These are phyloP conservation scores for Metschnikowia orientalis DNA, from an alignment of 805 yeast species.

Conservation along the genomic window DNA sequence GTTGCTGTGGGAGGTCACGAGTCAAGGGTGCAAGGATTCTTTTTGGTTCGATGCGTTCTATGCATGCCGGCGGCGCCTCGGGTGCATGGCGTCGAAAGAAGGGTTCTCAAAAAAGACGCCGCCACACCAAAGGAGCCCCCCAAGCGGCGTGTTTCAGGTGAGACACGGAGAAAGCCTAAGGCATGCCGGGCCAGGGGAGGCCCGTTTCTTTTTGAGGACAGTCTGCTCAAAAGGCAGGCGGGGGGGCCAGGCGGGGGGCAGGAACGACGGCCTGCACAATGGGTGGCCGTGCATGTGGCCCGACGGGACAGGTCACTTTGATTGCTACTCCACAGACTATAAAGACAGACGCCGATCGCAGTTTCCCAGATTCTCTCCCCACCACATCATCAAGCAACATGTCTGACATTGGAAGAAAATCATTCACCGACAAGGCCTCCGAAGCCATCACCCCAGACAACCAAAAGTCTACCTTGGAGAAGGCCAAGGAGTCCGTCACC, in stretches of 20 bases:
- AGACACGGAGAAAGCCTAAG: no score
- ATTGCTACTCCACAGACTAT: conserved; percentile 8
- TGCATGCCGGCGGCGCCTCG: no score
- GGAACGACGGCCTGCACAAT: conserved; percentile 4
- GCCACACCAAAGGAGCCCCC: no score
- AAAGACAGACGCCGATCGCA: conserved; percentile 2
- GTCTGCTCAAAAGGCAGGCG: not conserved
- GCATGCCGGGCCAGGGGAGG: no score
- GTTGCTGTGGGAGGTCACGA: no score
- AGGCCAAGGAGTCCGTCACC: conserved; percentile 68
- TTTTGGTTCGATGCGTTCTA: no score
- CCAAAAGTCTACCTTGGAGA: conserved; percentile 58
- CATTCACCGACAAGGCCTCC: conserved; percentile 59
- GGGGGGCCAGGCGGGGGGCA: not conserved
- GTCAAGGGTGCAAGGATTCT: no score
- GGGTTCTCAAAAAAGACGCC: no score
- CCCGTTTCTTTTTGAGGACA: conserved; percentile 3
- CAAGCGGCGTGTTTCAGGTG: no score
- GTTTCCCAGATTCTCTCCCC: not conserved
- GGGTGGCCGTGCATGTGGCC: conserved; percentile 2
- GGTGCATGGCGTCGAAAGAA: no score
- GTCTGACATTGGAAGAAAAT: conserved; percentile 67
- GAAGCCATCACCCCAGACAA: conserved; percentile 70
- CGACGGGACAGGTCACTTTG: conserved; percentile 2
- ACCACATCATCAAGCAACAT: conserved; percentile 11